Percentiles rank a stretch among this genome's conserved stretches.
Evolutionary conservation across 352 stramenopile species (phyloP).

Genomic region (Peronospora belbahrii): DNA sequence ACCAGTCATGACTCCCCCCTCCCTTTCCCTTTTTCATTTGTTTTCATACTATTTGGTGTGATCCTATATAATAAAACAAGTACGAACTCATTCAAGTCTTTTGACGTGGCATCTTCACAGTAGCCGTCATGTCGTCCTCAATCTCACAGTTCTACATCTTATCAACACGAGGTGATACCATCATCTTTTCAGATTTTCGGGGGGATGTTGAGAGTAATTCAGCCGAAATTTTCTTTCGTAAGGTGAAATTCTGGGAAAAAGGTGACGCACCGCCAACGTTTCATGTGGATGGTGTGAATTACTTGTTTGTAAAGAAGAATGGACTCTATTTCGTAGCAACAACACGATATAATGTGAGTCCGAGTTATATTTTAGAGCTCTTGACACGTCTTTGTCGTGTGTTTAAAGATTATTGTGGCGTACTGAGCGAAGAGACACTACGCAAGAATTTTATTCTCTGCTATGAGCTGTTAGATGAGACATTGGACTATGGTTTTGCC

Average conservation of each 20-base stretch:
- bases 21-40: no score
- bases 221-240: constrained; percentile 97
- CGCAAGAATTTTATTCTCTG: constrained; percentile 99
- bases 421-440: constrained; percentile 97
- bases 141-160: constrained; percentile 99
- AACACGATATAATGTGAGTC: constrained; percentile 94
- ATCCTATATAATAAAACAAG: no score
- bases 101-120: constrained; percentile 16
- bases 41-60: no score
- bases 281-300: constrained; percentile 96
- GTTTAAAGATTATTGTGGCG: constrained; percentile 99
- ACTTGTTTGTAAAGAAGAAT: constrained; percentile 97
- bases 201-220: constrained; percentile 81
- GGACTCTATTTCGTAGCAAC: constrained; percentile 97
- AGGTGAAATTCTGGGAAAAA: constrained; percentile 98
- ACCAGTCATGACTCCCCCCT: no score
- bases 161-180: constrained; percentile 95
- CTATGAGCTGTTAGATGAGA: constrained; percentile 99
- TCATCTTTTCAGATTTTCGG: constrained; percentile 96
- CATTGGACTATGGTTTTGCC: constrained; percentile 97
- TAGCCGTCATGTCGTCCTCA: constrained; percentile 33
- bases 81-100: background rate
- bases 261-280: constrained; percentile 95
- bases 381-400: constrained; percentile 91
- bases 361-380: constrained; percentile 93